Evolutionary conservation across 495 filamentous ascomycete genomes (phyloP).

Genomic region (Pseudoneurospora amorphoporcata): DNA sequence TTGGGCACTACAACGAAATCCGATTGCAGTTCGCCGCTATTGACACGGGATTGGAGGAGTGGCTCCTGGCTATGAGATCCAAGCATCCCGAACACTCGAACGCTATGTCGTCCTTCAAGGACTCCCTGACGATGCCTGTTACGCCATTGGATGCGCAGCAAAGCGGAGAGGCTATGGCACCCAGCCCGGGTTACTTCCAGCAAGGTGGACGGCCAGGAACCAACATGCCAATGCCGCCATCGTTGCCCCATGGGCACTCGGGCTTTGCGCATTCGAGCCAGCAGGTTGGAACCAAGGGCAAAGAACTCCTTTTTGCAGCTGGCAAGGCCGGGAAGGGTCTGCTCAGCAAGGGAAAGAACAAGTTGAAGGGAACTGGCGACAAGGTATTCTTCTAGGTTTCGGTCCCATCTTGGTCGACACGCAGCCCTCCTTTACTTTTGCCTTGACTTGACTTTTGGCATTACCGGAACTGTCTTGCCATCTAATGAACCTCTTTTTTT

Average conservation of each 20-base stretch:
- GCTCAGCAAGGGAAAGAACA: slow-evolving; percentile 77
- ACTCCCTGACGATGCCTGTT: slow-evolving; percentile 13
- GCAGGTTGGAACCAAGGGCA: slow-evolving; percentile 64
- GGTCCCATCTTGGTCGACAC: slow-evolving; percentile 8
- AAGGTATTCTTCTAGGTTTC: slow-evolving; percentile 60
- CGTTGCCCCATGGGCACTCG: slow-evolving; percentile 13
- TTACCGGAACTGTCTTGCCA: neutral
- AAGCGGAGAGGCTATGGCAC: neutral
- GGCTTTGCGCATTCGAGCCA: slow-evolving; percentile 27
- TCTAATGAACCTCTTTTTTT: neutral
- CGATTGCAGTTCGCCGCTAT: slow-evolving; percentile 57
- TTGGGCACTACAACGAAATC: slow-evolving; percentile 57
- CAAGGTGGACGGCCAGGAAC: slow-evolving; percentile 22
- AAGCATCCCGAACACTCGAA: slow-evolving; percentile 27
- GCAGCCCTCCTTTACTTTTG: slow-evolving; percentile 4
- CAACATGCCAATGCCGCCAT: slow-evolving; percentile 18
- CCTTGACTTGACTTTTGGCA: slow-evolving; percentile 2
- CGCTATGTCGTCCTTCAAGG: slow-evolving; percentile 14
- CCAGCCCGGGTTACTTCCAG: slow-evolving; percentile 42
- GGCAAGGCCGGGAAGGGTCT: slow-evolving; percentile 78
- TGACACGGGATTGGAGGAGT: slow-evolving; percentile 64
- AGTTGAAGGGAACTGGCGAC: slow-evolving; percentile 52
- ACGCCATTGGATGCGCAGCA: slow-evolving; percentile 21
- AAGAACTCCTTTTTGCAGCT: slow-evolving; percentile 74
- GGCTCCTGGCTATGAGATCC: slow-evolving; percentile 46